phyloP scores from a whole-genome alignment of 2,329 filamentous ascomycete genomes.

The Aspergillus latus region DNA sequence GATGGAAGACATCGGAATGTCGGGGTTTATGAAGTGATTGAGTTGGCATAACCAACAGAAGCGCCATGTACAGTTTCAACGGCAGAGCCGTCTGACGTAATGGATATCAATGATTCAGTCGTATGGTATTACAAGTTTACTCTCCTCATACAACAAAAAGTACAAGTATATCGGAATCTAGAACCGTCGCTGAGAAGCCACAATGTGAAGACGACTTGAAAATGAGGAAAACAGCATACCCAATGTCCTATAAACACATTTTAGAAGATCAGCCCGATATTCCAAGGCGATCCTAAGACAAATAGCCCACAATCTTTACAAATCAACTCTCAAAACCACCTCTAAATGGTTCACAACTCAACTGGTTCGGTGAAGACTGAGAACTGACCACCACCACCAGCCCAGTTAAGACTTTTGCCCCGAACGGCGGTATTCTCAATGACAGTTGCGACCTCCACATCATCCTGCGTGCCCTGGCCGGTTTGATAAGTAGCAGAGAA shows the following conservation, averaged over 20 bases:
- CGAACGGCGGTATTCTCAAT: conserved; percentile 72
- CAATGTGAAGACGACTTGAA: conserved; percentile 7
- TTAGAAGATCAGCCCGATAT: background rate
- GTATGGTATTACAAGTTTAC: conserved; percentile 1
- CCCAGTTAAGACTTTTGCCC: conserved; percentile 67
- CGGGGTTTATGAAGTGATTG: background rate
- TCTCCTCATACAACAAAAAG: conserved; percentile 1
- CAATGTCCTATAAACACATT: background rate
- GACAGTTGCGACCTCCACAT: conserved; percentile 67
- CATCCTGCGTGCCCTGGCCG: conserved; percentile 48
- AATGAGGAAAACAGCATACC: background rate
- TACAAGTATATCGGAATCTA: conserved; percentile 6
- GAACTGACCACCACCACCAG: conserved; percentile 74
- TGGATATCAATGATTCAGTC: background rate
- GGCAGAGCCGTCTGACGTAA: background rate
- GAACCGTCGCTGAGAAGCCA: conserved; percentile 7
- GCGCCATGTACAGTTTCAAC: background rate
- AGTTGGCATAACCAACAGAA: too few relatives aligned
- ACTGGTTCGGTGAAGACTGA: conserved; percentile 42
- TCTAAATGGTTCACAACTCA: conserved; percentile 14
- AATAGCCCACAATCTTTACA: too few relatives aligned
- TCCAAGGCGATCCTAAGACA: too few relatives aligned
- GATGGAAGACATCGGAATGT: conserved; percentile 50
- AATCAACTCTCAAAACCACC: background rate
- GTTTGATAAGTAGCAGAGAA: conserved; percentile 79